Base-by-base conservation (phyloP, 2,329 filamentous ascomycete genomes). In the Trichoderma oligosporum region DNA sequence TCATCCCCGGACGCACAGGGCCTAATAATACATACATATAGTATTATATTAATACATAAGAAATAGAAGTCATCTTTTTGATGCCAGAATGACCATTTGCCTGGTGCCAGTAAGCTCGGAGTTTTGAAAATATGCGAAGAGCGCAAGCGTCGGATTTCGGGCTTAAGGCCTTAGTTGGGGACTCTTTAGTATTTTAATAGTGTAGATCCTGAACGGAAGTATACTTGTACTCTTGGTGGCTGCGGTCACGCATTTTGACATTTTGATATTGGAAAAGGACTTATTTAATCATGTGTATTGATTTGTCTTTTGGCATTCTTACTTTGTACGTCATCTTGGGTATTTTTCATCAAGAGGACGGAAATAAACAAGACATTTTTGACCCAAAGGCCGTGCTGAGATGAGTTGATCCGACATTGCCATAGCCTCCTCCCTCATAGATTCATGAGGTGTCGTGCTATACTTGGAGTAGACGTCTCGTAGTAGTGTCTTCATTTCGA, bases 401-500 rank as follows among this genome's bases (percentile, higher is more conserved):
- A 88, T 87, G 29, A 88, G 74, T 66, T 87, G 85, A 64, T 88
- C 85, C 20, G 82, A 78, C 76, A 87, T 82, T 31, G 75, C 74
- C 86, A 88, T 88, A 22, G 76, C 77, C 27, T 76, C 77, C 5
- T 70, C 71, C 62, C 76, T 80, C 77, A 82, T 84, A 12, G 73
- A 74, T 7, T 66, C 58, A 29, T 86, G 82, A 0, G 81, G 77
- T 7, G 78, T 69, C 0, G 85, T 88, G 24, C 69, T 74, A 57
- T 80, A 87, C 12, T 69, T 71, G 3, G 78, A 79, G 67, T 88
- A 89, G 1, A 88, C 76, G 52, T 82, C 82, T n/a, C 76, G 74
- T 9, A 88, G 73, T 20, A 88, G 66, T 1, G 77, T 78, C 70
- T 86, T 88, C 85, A 89, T 88, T 69, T 88, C 85, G 14, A 80